Base-by-base conservation (phyloP, 2,329 filamentous ascomycete genomes). In the Chaetomium sp. region DNA sequence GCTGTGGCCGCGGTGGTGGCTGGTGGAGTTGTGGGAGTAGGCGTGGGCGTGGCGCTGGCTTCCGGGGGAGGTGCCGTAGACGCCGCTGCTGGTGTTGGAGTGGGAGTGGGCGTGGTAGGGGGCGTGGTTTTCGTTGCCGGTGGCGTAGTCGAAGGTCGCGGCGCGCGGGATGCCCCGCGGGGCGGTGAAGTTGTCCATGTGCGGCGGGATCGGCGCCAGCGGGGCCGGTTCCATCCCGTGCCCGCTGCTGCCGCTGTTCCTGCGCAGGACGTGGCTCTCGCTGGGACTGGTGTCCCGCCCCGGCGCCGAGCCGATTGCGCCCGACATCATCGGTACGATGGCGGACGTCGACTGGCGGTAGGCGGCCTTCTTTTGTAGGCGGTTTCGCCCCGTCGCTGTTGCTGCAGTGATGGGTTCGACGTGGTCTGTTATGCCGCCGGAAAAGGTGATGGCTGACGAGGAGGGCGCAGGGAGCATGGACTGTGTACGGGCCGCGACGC, bases 311-410 rank as follows among this genome's bases (percentile, higher is more conserved):
- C 76, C 78, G 70, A 70, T 69, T 19, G 71, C 73, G 42, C 70
- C 71, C 2, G 71, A 72, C 72, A 72, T 73, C 58, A 75, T 65
- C 9, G 77, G 79, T 68, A 75, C 75, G 23, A 76, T 49, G 13
- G 82, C 81, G 2, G 68, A 55, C 8, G 66, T 67, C 21, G 75
- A 77, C 45, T 63, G 45, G 33, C 80, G 81, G 65, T 80, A 80
- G 33, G 60, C 53, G 8, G 75, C 70, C 73, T 87, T 89, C 79
- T 90, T 91, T 71, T 89, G 85, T n/a, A 91, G 78, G 16, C 87
- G 82, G 70, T 85, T 87, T 10, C 86, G 83, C 9, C 80, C 81
- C 4, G 78, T 74, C 50, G 70, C 56, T 7, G 50, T 6, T 7
- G 50, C 19, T 74, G 73, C 23, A 67, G 72, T 13, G 73, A 71